A percentile compares a stretch with the other conserved stretches of the same genome.
Evolutionary conservation across 768 basidiomycete species (phyloP).

Genomic region (Exidia glandulosa): DNA sequence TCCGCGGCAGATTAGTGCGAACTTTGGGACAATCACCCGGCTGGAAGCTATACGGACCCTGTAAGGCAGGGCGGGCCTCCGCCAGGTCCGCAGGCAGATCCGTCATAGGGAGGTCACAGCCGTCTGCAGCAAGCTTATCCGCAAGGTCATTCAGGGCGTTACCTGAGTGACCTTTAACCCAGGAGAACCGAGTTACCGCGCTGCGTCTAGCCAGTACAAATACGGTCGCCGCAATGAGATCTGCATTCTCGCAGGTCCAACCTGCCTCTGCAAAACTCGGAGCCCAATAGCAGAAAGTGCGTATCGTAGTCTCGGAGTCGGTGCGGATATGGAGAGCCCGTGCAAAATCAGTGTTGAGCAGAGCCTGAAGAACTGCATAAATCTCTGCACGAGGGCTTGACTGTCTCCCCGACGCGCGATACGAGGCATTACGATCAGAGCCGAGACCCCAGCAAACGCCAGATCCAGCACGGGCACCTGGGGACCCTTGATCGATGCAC

Average conservation of each 20-base stretch:
- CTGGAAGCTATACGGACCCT: too few species aligned
- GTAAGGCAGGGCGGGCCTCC: too few species aligned
- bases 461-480: not conserved
- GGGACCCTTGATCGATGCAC: not conserved
- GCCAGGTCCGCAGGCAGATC: too few species aligned
- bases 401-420: not conserved
- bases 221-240: not conserved
- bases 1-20: not conserved
- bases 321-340: not conserved
- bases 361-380: not conserved
- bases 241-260: not conserved
- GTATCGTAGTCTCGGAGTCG: not conserved
- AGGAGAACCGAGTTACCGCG: not conserved
- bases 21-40: not conserved
- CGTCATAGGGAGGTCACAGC: too few species aligned
- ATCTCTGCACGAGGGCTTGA: not conserved
- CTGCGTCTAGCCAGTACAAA: not conserved
- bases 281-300: not conserved
- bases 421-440: not conserved
- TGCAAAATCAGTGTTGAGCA: not conserved
- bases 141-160: not conserved
- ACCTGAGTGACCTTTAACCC: not conserved
- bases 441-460: not conserved
- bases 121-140: not conserved
- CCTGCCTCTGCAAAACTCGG: not conserved